A percentile compares a stretch with the other conserved stretches of the same genome.
phyloP scores from a whole-genome alignment of 2,329 filamentous ascomycete species.

The Aureobasidium mangrovei region DNA sequence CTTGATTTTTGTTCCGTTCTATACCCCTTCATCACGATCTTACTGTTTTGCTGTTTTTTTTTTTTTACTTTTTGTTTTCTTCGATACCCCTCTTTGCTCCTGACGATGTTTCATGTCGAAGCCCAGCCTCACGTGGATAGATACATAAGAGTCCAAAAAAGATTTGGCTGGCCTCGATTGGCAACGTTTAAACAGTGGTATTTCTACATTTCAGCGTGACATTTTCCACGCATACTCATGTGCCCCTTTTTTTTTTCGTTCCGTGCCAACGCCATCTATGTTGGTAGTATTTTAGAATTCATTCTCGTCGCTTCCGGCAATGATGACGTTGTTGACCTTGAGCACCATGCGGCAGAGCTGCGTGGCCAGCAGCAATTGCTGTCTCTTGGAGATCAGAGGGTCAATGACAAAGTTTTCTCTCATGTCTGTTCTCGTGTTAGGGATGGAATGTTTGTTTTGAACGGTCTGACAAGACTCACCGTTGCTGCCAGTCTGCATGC shows the following conservation, averaged over 20 bases:
- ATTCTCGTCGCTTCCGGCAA: conserved; percentile 76
- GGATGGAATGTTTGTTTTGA: not conserved
- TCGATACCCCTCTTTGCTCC: not conserved
- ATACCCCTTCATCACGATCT: not conserved
- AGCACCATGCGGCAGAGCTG: conserved; percentile 97
- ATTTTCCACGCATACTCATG: not conserved
- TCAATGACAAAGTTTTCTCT: conserved; percentile 97
- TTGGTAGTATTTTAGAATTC: conserved; percentile 55
- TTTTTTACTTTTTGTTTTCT: not conserved
- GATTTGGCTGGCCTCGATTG: not conserved
- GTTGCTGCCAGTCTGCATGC: conserved; percentile 91
- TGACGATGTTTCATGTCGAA: not conserved
- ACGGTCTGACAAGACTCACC: conserved; percentile 38
- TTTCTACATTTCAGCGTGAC: not conserved
- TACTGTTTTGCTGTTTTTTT: not conserved
- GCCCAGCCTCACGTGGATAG: not conserved
- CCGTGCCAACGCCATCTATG: not conserved
- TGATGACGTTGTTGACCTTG: conserved; percentile 93
- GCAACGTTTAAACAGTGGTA: conserved; percentile 9
- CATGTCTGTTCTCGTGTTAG: conserved; percentile 56
- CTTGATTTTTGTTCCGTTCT: not conserved
- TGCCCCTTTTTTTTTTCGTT: not conserved
- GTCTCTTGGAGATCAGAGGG: conserved; percentile 93
- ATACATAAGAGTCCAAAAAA: not conserved
- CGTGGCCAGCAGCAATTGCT: conserved; percentile 90